A percentile compares a stretch with the other conserved stretches of the same genome.
Evolutionary conservation across 345 rosid species (phyloP).

Genomic region (Gossypium mustelinum): DNA sequence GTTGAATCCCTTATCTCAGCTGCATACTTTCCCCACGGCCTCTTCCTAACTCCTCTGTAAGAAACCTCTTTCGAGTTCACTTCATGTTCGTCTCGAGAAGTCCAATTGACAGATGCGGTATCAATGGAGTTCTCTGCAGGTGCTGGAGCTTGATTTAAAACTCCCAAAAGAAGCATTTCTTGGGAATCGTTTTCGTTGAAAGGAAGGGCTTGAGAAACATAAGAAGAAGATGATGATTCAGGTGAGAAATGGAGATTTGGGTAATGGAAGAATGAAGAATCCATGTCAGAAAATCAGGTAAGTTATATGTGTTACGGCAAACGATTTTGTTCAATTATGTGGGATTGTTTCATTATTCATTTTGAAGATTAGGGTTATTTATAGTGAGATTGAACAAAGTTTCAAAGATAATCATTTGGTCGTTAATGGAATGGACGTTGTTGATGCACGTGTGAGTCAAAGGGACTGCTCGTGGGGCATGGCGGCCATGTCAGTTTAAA

Average conservation of each 20-base stretch:
- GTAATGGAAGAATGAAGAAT: conserved; percentile 30
- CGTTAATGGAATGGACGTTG: neutral
- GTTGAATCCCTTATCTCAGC: conserved; percentile 73
- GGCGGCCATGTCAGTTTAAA: neutral
- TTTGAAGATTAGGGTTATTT: conserved; percentile 13
- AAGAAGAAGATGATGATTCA: conserved; percentile 27
- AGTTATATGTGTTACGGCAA: neutral
- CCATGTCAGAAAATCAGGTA: conserved; percentile 23
- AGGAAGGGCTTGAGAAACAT: conserved; percentile 37
- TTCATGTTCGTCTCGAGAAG: conserved; percentile 29
- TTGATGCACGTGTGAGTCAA: neutral
- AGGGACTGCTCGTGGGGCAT: neutral
- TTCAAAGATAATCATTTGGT: neutral
- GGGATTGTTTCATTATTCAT: too few species aligned
- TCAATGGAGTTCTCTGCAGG: conserved; percentile 8
- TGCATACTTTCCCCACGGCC: conserved; percentile 69
- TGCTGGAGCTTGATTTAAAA: conserved; percentile 31
- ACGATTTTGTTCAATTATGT: too few species aligned
- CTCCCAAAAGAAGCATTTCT: conserved; percentile 53
- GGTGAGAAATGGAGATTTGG: conserved; percentile 29
- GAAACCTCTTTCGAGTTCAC: conserved; percentile 19
- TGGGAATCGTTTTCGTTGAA: conserved; percentile 23
- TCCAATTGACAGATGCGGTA: neutral
- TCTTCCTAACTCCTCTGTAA: conserved; percentile 54
- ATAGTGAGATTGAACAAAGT: conserved; percentile 8